Evolutionary conservation across 2,329 filamentous ascomycete genomes (phyloP).

Genomic region (Ceratocystis eucalypticola): DNA sequence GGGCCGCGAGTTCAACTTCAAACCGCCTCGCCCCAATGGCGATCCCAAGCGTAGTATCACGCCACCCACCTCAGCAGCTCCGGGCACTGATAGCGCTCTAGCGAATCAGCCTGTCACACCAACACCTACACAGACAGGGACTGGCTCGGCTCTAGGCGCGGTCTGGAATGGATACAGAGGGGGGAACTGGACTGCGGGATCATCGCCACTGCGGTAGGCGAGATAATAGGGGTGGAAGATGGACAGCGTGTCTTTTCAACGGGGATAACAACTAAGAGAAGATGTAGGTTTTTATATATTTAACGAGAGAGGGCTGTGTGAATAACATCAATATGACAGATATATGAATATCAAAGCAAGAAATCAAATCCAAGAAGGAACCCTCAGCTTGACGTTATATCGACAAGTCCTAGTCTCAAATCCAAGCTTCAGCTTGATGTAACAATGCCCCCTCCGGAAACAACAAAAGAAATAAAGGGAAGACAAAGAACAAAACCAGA

Average conservation of each 20-base stretch:
- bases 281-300: background rate
- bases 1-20: constrained; percentile 37
- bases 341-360: background rate
- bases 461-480: background rate
- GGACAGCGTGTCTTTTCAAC: background rate
- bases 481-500: no score
- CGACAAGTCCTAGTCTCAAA: no score
- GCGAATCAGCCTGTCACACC: constrained; percentile 13
- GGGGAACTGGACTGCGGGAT: constrained; percentile 13
- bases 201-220: constrained; percentile 10
- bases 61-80: background rate
- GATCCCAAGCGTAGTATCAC: constrained; percentile 14
- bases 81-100: background rate
- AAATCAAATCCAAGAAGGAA: background rate
- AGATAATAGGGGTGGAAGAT: background rate
- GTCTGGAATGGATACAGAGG: background rate
- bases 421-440: background rate
- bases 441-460: background rate
- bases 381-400: no score
- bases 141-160: background rate
- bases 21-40: constrained; percentile 32
- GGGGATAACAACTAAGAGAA: background rate
- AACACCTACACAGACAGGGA: constrained; percentile 1
- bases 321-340: no score
- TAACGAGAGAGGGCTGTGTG: background rate